Evolutionary conservation across 768 basidiomycete species (phyloP), one percentile per base, ranked within the genome.

Genomic region (Hortiboletus campestris): DNA sequence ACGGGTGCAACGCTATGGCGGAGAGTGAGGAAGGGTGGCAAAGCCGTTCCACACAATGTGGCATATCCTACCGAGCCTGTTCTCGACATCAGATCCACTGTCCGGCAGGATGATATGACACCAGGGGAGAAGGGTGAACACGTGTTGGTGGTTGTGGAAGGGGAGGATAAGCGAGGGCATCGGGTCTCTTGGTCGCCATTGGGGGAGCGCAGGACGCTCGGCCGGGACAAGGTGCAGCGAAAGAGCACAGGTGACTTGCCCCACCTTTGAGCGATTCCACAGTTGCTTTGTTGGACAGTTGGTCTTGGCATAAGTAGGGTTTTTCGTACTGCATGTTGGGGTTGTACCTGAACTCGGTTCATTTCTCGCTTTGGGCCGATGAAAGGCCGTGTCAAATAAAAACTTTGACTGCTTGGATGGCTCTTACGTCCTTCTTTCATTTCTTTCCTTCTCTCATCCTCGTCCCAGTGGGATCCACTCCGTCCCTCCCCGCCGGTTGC

Each of bases 241-340:
- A 70, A 46, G 42, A 73, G 58, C 13, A 68, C 70, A 2, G 60
- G 61, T 7, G 70, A 62, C 46, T 22, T 64, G 46, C 40, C 60
- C 6, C 31, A 36, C 8, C 14, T 52, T 41, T 89, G 89, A 90
- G 90, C 20, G 43, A n/a, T 90, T 90, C 89, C 91, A 86, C 90
- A 89, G 46, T 50, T 36, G 14, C 20, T 47, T 2, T 35, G 16
- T 34, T 28, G 14, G 29, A 17, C 17, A 9, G 31, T 49, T 39
- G 8, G n/a, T 39, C 16, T 39, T 39, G n/a, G 38, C n/a, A 35
- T 41, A n/a, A n/a, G n/a, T n/a, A 13, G 6, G 2, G 14, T 6
- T 34, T 25, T 51, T 12, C 17, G 44, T 48, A 38, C 25, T 25
- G 6, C 11, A 25, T 34, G 20, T 48, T 10, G 44, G 29, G 16